These are phyloP conservation scores for Gentiana macrophylla DNA, from an alignment of 257 asterid genomes.

Conservation along the genomic window DNA sequence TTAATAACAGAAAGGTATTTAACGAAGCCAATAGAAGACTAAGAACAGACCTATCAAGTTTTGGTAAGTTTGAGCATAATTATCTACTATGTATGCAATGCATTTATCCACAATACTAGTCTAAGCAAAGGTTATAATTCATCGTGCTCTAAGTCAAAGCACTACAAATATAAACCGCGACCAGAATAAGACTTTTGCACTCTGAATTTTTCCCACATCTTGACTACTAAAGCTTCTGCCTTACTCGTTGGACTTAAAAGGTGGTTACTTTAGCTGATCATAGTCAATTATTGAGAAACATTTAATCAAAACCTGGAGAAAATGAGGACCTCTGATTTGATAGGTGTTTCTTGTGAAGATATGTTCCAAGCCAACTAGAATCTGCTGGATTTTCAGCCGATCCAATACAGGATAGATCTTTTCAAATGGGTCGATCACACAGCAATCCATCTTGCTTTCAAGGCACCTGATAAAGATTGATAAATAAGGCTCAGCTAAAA, in stretches of 20 bases:
- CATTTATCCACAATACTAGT: no score
- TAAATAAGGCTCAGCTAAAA: constrained; percentile 1
- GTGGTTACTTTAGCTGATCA: not conserved
- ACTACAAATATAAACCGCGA: no score
- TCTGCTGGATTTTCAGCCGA: constrained; percentile 79
- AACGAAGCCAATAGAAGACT: no score
- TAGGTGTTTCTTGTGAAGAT: constrained; percentile 33
- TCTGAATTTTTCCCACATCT: not conserved
- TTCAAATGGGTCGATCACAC: constrained; percentile 71
- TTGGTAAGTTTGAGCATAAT: no score
- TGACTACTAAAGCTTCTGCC: not conserved
- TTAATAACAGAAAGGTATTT: no score
- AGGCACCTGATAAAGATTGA: constrained; percentile 43
- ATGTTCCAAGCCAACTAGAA: constrained; percentile 56
- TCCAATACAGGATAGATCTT: constrained; percentile 71
- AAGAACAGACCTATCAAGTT: no score
- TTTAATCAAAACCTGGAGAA: constrained; percentile 57
- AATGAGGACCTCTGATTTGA: constrained; percentile 79
- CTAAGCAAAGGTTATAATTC: no score
- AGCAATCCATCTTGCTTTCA: constrained; percentile 35
- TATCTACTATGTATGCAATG: no score
- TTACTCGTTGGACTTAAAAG: no score
- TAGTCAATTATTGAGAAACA: constrained; percentile 13
- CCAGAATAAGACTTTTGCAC: no score
- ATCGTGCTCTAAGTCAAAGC: no score